Base-by-base conservation (phyloP, 2,329 filamentous ascomycete species). In the Aspergillus awamori region DNA sequence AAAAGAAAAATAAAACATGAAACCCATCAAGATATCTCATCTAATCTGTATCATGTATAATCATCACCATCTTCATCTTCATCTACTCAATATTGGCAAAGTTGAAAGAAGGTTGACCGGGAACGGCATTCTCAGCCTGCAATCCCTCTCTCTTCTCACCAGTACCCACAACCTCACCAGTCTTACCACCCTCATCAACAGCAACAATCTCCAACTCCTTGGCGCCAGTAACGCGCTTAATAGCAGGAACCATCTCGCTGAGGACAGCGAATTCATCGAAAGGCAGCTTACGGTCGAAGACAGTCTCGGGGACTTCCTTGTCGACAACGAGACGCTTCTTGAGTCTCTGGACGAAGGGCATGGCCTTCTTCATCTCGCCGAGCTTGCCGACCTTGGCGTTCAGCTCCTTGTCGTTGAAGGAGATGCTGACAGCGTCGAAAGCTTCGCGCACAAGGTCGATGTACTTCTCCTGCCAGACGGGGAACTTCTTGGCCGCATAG, bases 311-410 rank as follows among this genome's bases (percentile, higher is more conserved):
- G 13, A 82, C 79, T 78, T 94, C 87, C 63, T 91, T 89, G 53
- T 84, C 83, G 39, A 75, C 74, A 60, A 92, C 83, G 59, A 99
- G 85, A 56, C 91, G 87, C 77, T 86, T 91, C 88, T 97, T 97
- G 62, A 98, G 82, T 6, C 77, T 80, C 80, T 98, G 93, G 53
- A 97, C 89, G 73, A 97, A 98, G 0, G 95, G 95, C 94, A 98
- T 98, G 2, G 93, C 94, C 81, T 96, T 95, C 87, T 98, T 99
- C 85, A 93, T 92, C 65, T 80, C 78, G 47, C 87, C 88, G 72
- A 92, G 83, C 82, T 96, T 96, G 68, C 87, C 87, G 60, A 97
- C 89, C 72, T 88, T 86, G 67, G 87, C 88, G 70, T 88, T 91
- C 51, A 97, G 82, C 59, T 86, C 87, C 82, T 96, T 96, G 75